Evolutionary conservation across 1,284 basidiomycete species (phyloP).

Genomic region (Ceratobasidium sp.): DNA sequence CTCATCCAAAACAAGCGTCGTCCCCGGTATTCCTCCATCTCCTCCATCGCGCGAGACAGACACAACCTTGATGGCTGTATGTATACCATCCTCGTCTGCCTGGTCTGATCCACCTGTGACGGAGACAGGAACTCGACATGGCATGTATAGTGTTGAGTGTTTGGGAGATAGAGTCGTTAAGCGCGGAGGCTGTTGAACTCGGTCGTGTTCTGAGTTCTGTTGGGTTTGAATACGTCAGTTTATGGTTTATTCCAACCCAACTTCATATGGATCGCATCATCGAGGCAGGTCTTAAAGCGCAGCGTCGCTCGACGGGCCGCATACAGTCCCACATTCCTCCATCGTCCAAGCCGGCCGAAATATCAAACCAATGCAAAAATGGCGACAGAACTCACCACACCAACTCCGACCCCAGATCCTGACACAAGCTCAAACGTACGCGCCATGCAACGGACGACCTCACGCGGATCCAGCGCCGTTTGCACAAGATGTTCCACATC

Average conservation of each 20-base stretch:
- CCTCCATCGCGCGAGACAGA: conserved; percentile 64
- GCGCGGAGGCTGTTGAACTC: conserved; percentile 36
- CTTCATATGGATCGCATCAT: too few relatives aligned
- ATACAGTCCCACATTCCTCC: too few relatives aligned
- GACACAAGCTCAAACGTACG: conserved; percentile 37
- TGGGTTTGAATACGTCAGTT: background rate
- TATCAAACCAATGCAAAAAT: background rate
- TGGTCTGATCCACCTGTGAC: background rate
- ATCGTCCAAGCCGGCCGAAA: too few relatives aligned
- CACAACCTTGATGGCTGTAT: conserved; percentile 76
- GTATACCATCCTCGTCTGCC: conserved; percentile 46
- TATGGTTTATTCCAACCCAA: background rate
- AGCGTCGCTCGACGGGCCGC: too few relatives aligned
- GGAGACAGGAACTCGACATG: conserved; percentile 62
- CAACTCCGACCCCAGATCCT: conserved; percentile 28
- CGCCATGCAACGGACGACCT: conserved; percentile 33
- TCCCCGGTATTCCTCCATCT: conserved; percentile 73
- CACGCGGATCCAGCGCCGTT: conserved; percentile 17
- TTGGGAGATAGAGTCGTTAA: conserved; percentile 50
- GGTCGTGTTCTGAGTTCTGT: conserved; percentile 31
- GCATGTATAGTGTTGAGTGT: conserved; percentile 76
- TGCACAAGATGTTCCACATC: conserved; percentile 30
- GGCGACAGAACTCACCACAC: conserved; percentile 6
- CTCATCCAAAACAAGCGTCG: conserved; percentile 81
- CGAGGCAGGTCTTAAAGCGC: too few relatives aligned